Evolutionary conservation across 2,329 filamentous ascomycete species (phyloP).

Genomic region (Fusarium caatingaense): DNA sequence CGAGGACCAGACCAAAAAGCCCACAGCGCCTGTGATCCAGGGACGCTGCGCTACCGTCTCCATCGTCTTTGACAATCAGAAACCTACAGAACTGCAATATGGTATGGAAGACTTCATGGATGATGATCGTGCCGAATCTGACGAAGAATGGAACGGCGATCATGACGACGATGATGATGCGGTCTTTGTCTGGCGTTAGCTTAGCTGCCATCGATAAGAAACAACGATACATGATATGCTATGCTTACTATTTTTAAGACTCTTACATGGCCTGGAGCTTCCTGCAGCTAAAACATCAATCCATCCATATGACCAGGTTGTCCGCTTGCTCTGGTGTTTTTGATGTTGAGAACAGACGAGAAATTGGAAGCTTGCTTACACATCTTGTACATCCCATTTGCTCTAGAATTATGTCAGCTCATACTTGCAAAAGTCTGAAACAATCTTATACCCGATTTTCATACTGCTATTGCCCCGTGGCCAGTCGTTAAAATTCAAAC

Average conservation of each 20-base stretch:
- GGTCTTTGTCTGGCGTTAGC: constrained; percentile 47
- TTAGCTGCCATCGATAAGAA: background rate
- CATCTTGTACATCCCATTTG: background rate
- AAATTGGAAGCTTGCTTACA: background rate
- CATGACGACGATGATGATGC: constrained; percentile 60
- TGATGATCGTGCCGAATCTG: constrained; percentile 64
- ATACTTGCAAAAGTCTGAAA: background rate
- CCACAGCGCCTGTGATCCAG: constrained; percentile 69
- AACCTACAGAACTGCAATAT: constrained; percentile 74
- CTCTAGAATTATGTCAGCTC: background rate
- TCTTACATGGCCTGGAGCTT: background rate
- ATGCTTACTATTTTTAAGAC: background rate
- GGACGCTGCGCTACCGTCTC: constrained; percentile 78
- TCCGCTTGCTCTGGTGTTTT: background rate
- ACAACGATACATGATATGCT: background rate
- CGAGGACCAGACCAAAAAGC: constrained; percentile 35
- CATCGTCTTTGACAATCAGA: constrained; percentile 80
- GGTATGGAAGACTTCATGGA: constrained; percentile 79
- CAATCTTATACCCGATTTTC: background rate
- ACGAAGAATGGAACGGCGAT: constrained; percentile 70
- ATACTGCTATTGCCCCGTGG: constrained; percentile 6
- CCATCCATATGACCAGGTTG: background rate
- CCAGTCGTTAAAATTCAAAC: constrained; percentile 43
- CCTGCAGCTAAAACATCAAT: background rate
- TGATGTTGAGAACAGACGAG: background rate